Evolutionary conservation across 2,329 filamentous ascomycete genomes (phyloP).

Genomic region (Trichoderma breve): DNA sequence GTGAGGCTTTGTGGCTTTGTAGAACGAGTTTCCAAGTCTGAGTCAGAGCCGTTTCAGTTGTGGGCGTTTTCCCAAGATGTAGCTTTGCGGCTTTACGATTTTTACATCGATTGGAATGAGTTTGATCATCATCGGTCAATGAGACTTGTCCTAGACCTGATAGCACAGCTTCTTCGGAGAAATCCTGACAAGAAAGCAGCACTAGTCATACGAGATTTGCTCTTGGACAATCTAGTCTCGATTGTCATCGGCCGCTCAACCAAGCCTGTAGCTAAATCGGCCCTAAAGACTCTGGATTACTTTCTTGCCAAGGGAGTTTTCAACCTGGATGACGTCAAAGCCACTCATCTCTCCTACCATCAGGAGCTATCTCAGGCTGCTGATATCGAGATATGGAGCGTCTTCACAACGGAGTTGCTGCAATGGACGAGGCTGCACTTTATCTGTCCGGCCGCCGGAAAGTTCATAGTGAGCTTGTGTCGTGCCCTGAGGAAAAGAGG

Average conservation of each 20-base stretch:
- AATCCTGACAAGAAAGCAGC: constrained; percentile 46
- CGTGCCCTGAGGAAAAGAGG: constrained; percentile 41
- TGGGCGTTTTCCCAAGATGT: constrained; percentile 54
- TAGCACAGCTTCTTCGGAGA: constrained; percentile 49
- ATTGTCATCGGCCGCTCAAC: constrained; percentile 60
- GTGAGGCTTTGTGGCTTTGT: constrained; percentile 61
- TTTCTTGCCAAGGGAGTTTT: constrained; percentile 62
- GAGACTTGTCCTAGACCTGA: constrained; percentile 59
- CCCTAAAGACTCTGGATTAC: constrained; percentile 64
- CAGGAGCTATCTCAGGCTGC: constrained; percentile 24
- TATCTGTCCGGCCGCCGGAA: constrained; percentile 59
- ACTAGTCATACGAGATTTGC: constrained; percentile 40
- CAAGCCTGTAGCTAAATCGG: constrained; percentile 66
- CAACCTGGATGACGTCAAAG: constrained; percentile 44
- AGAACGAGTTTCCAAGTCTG: constrained; percentile 56
- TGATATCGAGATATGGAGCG: constrained; percentile 46
- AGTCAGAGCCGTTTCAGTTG: constrained; percentile 38
- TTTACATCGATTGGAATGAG: constrained; percentile 67
- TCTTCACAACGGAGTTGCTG: constrained; percentile 49
- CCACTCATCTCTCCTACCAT: constrained; percentile 43
- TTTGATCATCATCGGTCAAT: constrained; percentile 63
- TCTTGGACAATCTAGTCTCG: constrained; percentile 54
- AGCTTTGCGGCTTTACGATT: constrained; percentile 53
- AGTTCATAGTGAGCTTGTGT: constrained; percentile 59
- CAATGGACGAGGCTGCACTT: constrained; percentile 57